Conservation (phyloP, 768 basidiomycete species). For the Coprinopsis marcescibilis region DNA sequence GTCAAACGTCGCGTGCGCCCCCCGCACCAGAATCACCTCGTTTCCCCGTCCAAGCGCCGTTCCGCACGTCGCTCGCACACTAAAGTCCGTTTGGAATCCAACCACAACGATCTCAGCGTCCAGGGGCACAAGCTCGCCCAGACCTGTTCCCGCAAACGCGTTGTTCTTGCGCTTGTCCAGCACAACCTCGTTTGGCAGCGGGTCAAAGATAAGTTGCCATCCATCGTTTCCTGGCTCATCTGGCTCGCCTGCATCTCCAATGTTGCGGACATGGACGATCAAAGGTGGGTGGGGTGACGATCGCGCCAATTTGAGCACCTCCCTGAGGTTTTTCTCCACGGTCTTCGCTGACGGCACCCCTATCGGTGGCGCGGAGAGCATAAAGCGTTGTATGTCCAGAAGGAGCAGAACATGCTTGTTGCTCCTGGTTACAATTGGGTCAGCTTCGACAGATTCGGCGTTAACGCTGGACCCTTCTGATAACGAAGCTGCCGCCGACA, state of each 20-base stretch:
- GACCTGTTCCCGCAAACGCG: constrained; percentile 55
- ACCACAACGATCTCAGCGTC: constrained; percentile 61
- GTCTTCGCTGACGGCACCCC: constrained; percentile 44
- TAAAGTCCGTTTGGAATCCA: constrained; percentile 66
- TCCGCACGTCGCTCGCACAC: constrained; percentile 53
- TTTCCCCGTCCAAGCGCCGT: constrained; percentile 61
- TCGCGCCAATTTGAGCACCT: constrained; percentile 47
- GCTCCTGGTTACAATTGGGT: not conserved
- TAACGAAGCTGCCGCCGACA: not conserved
- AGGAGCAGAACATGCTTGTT: constrained; percentile 48
- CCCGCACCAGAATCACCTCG: constrained; percentile 56
- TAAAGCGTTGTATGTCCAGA: constrained; percentile 50
- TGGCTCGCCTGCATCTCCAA: constrained; percentile 52
- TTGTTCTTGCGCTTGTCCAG: constrained; percentile 69
- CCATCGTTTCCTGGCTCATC: constrained; percentile 53
- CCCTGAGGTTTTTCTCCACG: constrained; percentile 42
- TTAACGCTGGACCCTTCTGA: not conserved
- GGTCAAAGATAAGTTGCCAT: constrained; percentile 57
- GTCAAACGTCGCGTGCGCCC: constrained; percentile 66
- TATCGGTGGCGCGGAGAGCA: constrained; percentile 40
- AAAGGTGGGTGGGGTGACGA: constrained; percentile 40
- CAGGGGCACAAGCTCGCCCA: constrained; percentile 42
- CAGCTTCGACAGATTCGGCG: not conserved
- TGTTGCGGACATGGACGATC: constrained; percentile 67
- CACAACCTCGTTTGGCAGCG: constrained; percentile 44